Evolutionary conservation across 345 rosid species (phyloP).

Genomic region (Populus davidiana): DNA sequence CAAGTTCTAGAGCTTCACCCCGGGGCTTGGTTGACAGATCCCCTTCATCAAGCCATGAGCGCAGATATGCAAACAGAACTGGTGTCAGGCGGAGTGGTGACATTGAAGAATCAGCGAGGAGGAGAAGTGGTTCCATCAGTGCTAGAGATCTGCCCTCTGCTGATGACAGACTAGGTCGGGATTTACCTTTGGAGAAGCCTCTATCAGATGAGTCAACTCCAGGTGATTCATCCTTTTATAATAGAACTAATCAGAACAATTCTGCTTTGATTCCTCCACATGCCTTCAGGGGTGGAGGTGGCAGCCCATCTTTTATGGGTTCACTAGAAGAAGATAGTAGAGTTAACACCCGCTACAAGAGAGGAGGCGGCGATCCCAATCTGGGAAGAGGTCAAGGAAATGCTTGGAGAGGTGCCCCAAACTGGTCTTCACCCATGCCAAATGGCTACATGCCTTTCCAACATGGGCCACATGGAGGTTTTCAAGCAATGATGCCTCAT

Average conservation of each 20-base stretch:
- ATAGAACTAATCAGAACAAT: conserved; percentile 49
- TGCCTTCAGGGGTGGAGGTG: conserved; percentile 56
- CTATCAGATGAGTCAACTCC: conserved; percentile 56
- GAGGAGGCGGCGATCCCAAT: conserved; percentile 65
- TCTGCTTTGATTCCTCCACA: conserved; percentile 57
- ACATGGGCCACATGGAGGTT: conserved; percentile 81
- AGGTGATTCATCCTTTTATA: conserved; percentile 55
- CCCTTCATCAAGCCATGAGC: conserved; percentile 76
- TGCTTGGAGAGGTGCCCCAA: conserved; percentile 84
- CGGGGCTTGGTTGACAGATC: conserved; percentile 66
- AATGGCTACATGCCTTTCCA: conserved; percentile 89
- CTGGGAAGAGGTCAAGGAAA: conserved; percentile 81
- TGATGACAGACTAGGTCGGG: conserved; percentile 56
- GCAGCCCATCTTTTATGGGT: conserved; percentile 64
- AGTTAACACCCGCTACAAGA: conserved; percentile 50
- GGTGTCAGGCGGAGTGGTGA: conserved; percentile 64
- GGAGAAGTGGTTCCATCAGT: conserved; percentile 45
- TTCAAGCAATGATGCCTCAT: conserved; percentile 70
- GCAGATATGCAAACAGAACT: conserved; percentile 53
- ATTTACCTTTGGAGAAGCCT: conserved; percentile 50
- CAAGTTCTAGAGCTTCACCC: conserved; percentile 74
- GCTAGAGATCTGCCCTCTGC: conserved; percentile 52
- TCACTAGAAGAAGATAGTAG: conserved; percentile 70
- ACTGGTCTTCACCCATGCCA: conserved; percentile 73
- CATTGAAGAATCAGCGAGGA: conserved; percentile 65